phyloP scores from a whole-genome alignment of 805 yeast genomes.

The Kregervanrija pseudodelftensis region DNA sequence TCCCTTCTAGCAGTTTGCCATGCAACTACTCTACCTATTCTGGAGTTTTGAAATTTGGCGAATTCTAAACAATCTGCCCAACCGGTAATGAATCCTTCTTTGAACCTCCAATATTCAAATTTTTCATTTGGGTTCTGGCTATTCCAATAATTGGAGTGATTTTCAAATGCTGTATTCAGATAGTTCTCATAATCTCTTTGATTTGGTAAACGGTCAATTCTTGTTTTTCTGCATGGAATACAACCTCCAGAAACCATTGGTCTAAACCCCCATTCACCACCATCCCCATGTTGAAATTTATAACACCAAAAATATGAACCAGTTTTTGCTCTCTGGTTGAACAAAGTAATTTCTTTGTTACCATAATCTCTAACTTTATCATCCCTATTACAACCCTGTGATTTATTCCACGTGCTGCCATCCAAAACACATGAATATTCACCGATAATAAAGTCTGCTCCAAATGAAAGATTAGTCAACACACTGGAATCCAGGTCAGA shows the following conservation, averaged over 20 bases:
- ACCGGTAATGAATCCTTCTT: slow-evolving; percentile 70
- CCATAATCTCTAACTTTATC: slow-evolving; percentile 59
- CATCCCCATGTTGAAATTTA: slow-evolving; percentile 80
- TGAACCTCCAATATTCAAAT: slow-evolving; percentile 75
- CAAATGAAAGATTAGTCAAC: slow-evolving; percentile 38
- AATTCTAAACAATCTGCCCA: slow-evolving; percentile 71
- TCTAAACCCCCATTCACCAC: slow-evolving; percentile 94
- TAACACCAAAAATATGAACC: slow-evolving; percentile 91
- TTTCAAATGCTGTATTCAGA: slow-evolving; percentile 29
- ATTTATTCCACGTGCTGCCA: slow-evolving; percentile 61
- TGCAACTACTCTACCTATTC: slow-evolving; percentile 65
- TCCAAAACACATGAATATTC: slow-evolving; percentile 88
- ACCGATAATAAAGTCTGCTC: slow-evolving; percentile 69
- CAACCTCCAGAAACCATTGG: slow-evolving; percentile 67
- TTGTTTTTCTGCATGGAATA: slow-evolving; percentile 30
- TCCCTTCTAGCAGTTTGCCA: slow-evolving; percentile 57
- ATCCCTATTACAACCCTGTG: slow-evolving; percentile 35
- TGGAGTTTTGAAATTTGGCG: slow-evolving; percentile 59
- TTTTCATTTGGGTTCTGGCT: slow-evolving; percentile 45
- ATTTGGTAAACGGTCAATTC: slow-evolving; percentile 28
- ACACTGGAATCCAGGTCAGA: slow-evolving; percentile 45
- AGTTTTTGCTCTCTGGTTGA: slow-evolving; percentile 46
- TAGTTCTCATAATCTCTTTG: slow-evolving; percentile 34
- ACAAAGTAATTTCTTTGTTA: slow-evolving; percentile 38
- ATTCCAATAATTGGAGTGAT: slow-evolving; percentile 68